Evolutionary conservation across 805 yeast genomes (phyloP).

Genomic region (Saccharomyces kudriavzevii): DNA sequence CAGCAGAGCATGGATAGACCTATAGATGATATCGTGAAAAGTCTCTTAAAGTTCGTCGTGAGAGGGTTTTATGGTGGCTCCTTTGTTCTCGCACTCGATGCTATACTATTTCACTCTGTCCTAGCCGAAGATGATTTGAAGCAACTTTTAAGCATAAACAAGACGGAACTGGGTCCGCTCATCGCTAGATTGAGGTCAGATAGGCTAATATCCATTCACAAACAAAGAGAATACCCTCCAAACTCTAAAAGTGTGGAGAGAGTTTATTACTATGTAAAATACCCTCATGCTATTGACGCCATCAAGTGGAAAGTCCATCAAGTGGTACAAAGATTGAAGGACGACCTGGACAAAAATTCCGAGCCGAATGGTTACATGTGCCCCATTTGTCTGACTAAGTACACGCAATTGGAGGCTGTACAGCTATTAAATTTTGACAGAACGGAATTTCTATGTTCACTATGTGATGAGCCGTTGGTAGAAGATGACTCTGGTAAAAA

Average conservation of each 20-base stretch:
- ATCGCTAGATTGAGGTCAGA: constrained; percentile 81
- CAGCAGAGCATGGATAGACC: constrained; percentile 25
- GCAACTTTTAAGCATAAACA: constrained; percentile 69
- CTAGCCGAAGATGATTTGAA: constrained; percentile 87
- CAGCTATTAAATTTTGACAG: constrained; percentile 71
- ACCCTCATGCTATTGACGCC: constrained; percentile 89
- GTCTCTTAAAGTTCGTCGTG: constrained; percentile 63
- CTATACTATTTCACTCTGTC: constrained; percentile 79
- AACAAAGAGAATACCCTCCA: constrained; percentile 60
- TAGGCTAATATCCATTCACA: constrained; percentile 60
- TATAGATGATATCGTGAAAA: constrained; percentile 36
- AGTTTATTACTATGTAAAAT: constrained; percentile 79
- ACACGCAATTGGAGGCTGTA: constrained; percentile 80
- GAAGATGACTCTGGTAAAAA: constrained; percentile 87
- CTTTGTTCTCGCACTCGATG: constrained; percentile 80
- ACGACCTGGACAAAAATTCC: constrained; percentile 73
- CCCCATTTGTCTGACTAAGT: constrained; percentile 74
- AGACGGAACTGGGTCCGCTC: constrained; percentile 76
- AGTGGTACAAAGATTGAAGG: constrained; percentile 68
- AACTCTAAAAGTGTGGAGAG: constrained; percentile 61
- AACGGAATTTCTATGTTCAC: constrained; percentile 74
- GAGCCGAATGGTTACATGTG: constrained; percentile 94
- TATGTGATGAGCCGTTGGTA: constrained; percentile 65
- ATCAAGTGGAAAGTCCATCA: constrained; percentile 94
- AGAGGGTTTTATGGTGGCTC: constrained; percentile 82